Evolutionary conservation across 768 basidiomycete genomes (phyloP).

Genomic region (Calocera cornea): DNA sequence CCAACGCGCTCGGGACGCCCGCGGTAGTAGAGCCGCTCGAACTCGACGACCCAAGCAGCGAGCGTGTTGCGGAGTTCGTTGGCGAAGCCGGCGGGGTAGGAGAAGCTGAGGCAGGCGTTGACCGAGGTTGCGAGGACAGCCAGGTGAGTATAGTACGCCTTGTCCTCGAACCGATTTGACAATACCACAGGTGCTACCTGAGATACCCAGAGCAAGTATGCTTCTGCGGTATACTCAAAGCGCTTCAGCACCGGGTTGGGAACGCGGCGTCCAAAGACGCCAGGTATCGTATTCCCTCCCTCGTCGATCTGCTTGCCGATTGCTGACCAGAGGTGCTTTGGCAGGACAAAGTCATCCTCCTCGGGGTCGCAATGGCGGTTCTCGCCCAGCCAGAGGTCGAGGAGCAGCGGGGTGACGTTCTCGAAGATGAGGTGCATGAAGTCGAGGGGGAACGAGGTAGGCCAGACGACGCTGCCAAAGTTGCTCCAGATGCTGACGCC

Average conservation of each 20-base stretch:
- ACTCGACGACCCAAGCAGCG: slow-evolving; percentile 16
- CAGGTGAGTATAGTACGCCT: slow-evolving; percentile 4
- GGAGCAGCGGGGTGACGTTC: slow-evolving; percentile 32
- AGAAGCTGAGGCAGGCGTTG: too few relatives aligned
- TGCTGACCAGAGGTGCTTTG: too few relatives aligned
- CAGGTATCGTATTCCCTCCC: too few relatives aligned
- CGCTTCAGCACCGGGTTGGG: slow-evolving; percentile 7
- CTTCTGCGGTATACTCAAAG: slow-evolving; percentile 14
- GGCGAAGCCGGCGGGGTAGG: not conserved
- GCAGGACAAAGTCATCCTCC: too few relatives aligned
- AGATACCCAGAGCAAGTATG: slow-evolving; percentile 17
- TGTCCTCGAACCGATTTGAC: not conserved
- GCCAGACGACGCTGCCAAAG: slow-evolving; percentile 24
- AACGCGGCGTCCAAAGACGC: slow-evolving; percentile 20
- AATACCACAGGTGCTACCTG: slow-evolving; percentile 17
- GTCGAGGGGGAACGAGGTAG: slow-evolving; percentile 31
- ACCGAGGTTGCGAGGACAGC: too few relatives aligned
- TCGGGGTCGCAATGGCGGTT: too few relatives aligned
- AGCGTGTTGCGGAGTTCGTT: not conserved
- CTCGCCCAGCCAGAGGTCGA: too few relatives aligned
- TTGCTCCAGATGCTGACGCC: slow-evolving; percentile 18
- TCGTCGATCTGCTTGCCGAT: too few relatives aligned
- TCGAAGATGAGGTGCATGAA: slow-evolving; percentile 40
- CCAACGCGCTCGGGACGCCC: not conserved
- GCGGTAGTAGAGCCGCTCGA: slow-evolving; percentile 19